Evolutionary conservation across 2,329 filamentous ascomycete species (phyloP).

Genomic region (Fusarium sp.): DNA sequence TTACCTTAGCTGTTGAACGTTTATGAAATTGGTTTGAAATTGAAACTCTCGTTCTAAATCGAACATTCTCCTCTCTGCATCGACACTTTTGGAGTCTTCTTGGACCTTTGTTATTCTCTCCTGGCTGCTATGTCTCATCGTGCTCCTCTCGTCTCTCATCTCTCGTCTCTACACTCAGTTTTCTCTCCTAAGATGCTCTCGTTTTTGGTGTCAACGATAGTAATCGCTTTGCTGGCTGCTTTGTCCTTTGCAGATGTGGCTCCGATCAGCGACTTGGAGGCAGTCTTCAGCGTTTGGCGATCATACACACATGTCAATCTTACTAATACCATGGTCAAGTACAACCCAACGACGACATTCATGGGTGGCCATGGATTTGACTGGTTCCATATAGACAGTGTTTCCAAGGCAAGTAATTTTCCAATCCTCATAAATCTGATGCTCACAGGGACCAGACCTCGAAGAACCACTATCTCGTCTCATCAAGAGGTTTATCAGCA

Average conservation of each 20-base stretch:
- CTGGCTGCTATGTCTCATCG: background rate
- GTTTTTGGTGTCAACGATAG: background rate
- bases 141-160: background rate
- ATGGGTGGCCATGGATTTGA: constrained; percentile 42
- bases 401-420: constrained; percentile 38
- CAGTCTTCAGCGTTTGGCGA: constrained; percentile 42
- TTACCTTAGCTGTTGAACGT: background rate
- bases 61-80: constrained; percentile 7
- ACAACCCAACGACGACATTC: constrained; percentile 32
- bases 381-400: constrained; percentile 46
- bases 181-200: constrained; percentile 21
- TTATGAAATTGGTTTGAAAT: constrained; percentile 25
- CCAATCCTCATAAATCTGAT: background rate
- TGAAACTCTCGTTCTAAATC: constrained; percentile 28
- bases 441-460: constrained; percentile 32
- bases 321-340: constrained; percentile 36
- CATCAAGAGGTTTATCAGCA: constrained; percentile 46
- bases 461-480: constrained; percentile 51
- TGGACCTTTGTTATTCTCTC: constrained; percentile 29
- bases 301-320: constrained; percentile 39
- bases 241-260: constrained; percentile 24
- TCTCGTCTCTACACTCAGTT: background rate
- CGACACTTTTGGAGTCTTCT: constrained; percentile 37
- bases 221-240: constrained; percentile 2
- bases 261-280: constrained; percentile 23